Evolutionary conservation across 345 rosid genomes (phyloP), one percentile per base, ranked within the genome.

Genomic region (Euclidium syriacum): DNA sequence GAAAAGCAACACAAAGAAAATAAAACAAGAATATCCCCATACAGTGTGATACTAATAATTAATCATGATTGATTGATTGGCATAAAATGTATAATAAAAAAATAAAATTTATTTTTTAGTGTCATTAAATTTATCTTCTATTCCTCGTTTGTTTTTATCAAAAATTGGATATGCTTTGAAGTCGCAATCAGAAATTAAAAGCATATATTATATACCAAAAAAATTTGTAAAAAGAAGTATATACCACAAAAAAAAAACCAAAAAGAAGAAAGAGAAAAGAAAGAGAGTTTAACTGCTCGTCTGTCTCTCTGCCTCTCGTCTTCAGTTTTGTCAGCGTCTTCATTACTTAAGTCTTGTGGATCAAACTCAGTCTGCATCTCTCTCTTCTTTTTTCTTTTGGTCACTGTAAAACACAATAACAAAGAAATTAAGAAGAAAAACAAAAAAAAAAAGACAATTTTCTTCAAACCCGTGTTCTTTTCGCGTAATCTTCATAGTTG

Each of bases 261-360:
- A 62, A 17, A 11, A 11, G 5, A 17, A 9, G 2, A 19, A 5
- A 27, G 19, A 58, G 12, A 40, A 15, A 33, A 50, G 1, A 41
- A 17, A 60, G 53, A 49, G 64, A 34, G 56, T 55, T 66, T 55
- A 55, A 36, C 49, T 66, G 49, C 63, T 55, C 12, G 15, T 14
- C 24, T 66, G 15, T 52, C 68, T 62, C 68, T 70, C 17, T 53
- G 35, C 67, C 74, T 58, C 67, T 53, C 51, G 16, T 48, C 59
- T 67, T 67, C 52, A 67, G 72, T 58, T 58, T 67, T 58, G 65
- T 67, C 59, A 67, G 59, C 72, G 12, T 40, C 65, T 49, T 48
- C 65, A 34, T 23, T 17, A 49, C 65, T 50, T 58, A 39, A 65
- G 22, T 44, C 14, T 7, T n/a, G 33, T 59, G 46, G 2, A 32